Percentiles rank a stretch among this genome's conserved stretches.
Evolutionary conservation across 495 filamentous ascomycete species (phyloP).

Genomic region (Xylaria longipes): DNA sequence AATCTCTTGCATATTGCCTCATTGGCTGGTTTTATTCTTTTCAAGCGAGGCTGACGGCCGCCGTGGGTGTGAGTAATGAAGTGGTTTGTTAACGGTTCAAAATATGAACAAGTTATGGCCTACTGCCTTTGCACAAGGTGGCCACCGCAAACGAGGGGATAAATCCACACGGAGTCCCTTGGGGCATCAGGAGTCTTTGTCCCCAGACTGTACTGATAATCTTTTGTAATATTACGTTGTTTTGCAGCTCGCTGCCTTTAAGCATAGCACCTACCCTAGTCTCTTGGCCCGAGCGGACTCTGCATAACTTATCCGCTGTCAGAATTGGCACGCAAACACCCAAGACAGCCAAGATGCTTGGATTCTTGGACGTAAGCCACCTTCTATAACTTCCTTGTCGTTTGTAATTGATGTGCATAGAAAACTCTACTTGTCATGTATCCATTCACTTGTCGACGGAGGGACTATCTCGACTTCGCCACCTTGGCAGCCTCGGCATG

Average conservation of each 20-base stretch:
- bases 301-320: constrained; percentile 23
- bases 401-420: constrained; percentile 17
- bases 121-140: neutral
- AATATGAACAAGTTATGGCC: neutral
- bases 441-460: constrained; percentile 19
- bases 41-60: constrained; percentile 4
- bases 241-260: constrained; percentile 13
- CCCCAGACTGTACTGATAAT: neutral
- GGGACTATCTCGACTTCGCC: constrained; percentile 31
- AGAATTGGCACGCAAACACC: constrained; percentile 13
- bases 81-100: neutral
- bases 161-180: neutral
- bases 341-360: constrained; percentile 20
- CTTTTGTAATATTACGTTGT: constrained; percentile 2
- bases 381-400: constrained; percentile 14
- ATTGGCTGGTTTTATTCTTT: neutral
- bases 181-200: neutral
- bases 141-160: neutral
- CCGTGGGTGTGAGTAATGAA: neutral
- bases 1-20: neutral
- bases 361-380: constrained; percentile 7
- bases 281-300: constrained; percentile 14
- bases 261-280: neutral
- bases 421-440: neutral
- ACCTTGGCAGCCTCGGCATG: constrained; percentile 31